These are phyloP conservation scores for Xerocomellus chrysenteron DNA, from an alignment of 768 basidiomycete species.

Conservation along the genomic window DNA sequence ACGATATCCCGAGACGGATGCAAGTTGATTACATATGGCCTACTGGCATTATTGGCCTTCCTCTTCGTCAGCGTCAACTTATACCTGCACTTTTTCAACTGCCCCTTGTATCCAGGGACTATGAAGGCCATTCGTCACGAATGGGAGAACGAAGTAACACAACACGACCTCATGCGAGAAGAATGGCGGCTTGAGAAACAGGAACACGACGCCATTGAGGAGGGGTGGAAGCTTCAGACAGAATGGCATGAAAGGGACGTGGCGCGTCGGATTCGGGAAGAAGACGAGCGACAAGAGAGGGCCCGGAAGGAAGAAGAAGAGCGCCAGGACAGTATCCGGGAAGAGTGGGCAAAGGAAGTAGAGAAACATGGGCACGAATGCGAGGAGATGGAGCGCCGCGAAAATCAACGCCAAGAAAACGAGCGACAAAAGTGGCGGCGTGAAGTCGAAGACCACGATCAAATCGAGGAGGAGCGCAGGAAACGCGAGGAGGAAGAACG, in stretches of 20 bases:
- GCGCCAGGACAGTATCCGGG: neutral
- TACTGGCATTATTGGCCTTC: neutral
- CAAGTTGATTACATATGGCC: neutral
- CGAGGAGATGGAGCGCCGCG: constrained; percentile 1
- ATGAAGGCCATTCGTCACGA: constrained; percentile 9
- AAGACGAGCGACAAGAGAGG: too few relatives aligned
- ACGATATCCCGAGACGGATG: neutral
- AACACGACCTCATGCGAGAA: neutral
- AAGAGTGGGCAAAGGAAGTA: neutral
- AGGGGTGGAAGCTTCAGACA: constrained; percentile 8
- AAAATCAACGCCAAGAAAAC: neutral
- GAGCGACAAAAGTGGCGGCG: constrained; percentile 15
- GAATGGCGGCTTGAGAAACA: constrained; percentile 9
- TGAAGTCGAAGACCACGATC: constrained; percentile 20
- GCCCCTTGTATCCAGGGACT: constrained; percentile 9
- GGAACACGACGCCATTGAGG: neutral
- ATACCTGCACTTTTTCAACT: constrained; percentile 4
- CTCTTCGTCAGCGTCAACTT: neutral
- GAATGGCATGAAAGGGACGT: constrained; percentile 5
- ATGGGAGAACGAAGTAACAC: constrained; percentile 5
- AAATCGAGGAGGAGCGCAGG: neutral
- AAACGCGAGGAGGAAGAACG: constrained; percentile 26
- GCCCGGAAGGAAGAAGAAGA: neutral
- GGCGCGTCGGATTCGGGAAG: too few relatives aligned
- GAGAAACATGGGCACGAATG: neutral